Percentiles rank a stretch among this genome's conserved stretches.
These are phyloP conservation scores for Wallacemonas collosoma DNA, from an alignment of 208 protist species.

Conservation along the genomic window DNA sequence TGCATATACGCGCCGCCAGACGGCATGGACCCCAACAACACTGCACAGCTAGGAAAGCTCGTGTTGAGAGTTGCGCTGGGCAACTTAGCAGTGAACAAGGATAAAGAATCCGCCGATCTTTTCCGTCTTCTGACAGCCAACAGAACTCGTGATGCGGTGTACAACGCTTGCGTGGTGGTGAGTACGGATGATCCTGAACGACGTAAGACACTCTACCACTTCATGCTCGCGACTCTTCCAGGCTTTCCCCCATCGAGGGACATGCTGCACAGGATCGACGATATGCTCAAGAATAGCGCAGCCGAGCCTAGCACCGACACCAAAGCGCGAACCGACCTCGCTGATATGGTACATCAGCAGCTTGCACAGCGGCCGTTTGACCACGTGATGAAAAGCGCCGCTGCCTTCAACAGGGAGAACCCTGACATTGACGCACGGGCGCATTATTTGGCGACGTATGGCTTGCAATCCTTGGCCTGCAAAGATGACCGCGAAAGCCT, in stretches of 20 bases:
- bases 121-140: constrained; percentile 44
- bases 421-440: background rate
- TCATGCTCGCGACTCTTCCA: constrained; percentile 65
- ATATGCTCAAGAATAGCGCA: constrained; percentile 21
- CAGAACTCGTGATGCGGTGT: constrained; percentile 61
- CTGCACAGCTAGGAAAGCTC: constrained; percentile 4
- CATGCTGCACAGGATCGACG: constrained; percentile 42
- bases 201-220: constrained; percentile 51
- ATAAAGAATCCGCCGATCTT: constrained; percentile 25
- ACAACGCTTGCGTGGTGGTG: constrained; percentile 67
- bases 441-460: constrained; percentile 3
- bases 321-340: constrained; percentile 11
- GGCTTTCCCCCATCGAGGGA: constrained; percentile 69
- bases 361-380: constrained; percentile 8
- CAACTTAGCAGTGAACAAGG: constrained; percentile 15
- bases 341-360: constrained; percentile 29
- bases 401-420: background rate
- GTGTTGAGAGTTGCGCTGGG: constrained; percentile 13
- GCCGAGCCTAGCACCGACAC: background rate
- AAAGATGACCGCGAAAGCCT: background rate
- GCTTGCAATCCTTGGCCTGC: constrained; percentile 1
- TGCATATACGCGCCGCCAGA: background rate
- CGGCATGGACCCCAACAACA: constrained; percentile 1
- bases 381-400: constrained; percentile 1
- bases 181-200: constrained; percentile 63